Evolutionary conservation across 1,284 basidiomycete species (phyloP).

Genomic region (Ustilago bromivora): DNA sequence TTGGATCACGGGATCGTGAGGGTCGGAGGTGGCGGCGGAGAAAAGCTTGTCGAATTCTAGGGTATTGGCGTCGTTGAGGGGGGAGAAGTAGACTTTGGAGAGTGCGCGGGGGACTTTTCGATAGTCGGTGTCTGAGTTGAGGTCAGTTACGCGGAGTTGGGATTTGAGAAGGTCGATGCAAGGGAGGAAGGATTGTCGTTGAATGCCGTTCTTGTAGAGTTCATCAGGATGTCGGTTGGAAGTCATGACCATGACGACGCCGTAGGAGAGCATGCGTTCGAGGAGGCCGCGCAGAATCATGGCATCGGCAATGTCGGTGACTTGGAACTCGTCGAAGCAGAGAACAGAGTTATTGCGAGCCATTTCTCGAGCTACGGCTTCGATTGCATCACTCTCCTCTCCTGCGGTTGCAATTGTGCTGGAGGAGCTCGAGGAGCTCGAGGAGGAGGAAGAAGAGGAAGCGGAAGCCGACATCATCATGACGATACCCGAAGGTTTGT

Average conservation of each 20-base stretch:
- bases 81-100: conserved; percentile 90
- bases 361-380: conserved; percentile 88
- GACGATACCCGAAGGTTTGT: conserved; percentile 67
- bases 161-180: conserved; percentile 93
- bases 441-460: conserved; percentile 9
- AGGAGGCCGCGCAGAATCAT: conserved; percentile 94
- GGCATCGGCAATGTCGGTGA: conserved; percentile 97
- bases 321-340: conserved; percentile 99
- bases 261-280: conserved; percentile 84
- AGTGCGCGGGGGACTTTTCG: conserved; percentile 70
- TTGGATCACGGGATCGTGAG: conserved; percentile 74
- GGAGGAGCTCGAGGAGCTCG: conserved; percentile 6
- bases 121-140: conserved; percentile 91
- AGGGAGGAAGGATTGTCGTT: conserved; percentile 94
- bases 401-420: conserved; percentile 24
- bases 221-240: conserved; percentile 98
- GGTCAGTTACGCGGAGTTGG: conserved; percentile 85
- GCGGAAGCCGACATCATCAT: conserved; percentile 53
- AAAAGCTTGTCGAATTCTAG: conserved; percentile 86
- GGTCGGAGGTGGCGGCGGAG: conserved; percentile 75
- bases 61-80: conserved; percentile 77
- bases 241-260: conserved; percentile 94
- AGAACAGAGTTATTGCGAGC: conserved; percentile 79
- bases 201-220: conserved; percentile 98
- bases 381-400: conserved; percentile 80